phyloP scores from a whole-genome alignment of 2,329 filamentous ascomycete genomes.

The Zasmidium citrigriseum region DNA sequence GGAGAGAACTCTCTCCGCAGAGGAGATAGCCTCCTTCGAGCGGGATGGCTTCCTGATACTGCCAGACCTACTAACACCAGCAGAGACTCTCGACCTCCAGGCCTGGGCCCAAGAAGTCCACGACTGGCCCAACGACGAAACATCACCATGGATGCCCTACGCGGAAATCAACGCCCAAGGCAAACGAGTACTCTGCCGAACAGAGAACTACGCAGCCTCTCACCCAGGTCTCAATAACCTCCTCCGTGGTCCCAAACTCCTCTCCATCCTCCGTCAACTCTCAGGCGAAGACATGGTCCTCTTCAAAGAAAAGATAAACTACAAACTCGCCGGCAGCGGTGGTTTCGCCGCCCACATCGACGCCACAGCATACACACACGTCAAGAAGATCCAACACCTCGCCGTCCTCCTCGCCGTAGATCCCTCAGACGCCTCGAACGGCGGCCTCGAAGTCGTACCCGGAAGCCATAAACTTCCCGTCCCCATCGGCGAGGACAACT shows the following conservation, averaged over 20 bases:
- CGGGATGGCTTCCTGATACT: constrained; percentile 27
- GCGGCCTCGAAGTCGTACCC: constrained; percentile 43
- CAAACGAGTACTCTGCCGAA: constrained; percentile 28
- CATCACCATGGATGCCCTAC: constrained; percentile 32
- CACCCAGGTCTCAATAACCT: constrained; percentile 37
- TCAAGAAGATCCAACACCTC: constrained; percentile 44
- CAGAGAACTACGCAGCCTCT: constrained; percentile 30
- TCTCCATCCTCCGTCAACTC: constrained; percentile 36
- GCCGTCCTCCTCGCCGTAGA: constrained; percentile 44
- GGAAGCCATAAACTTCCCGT: constrained; percentile 40
- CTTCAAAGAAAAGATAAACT: constrained; percentile 49
- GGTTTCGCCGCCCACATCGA: constrained; percentile 45
- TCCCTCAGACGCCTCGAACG: constrained; percentile 38
- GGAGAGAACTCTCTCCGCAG: constrained; percentile 16
- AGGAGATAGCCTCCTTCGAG: constrained; percentile 26
- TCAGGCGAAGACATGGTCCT: constrained; percentile 43
- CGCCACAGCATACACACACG: constrained; percentile 45
- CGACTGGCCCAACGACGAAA: constrained; percentile 20
- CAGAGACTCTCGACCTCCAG: constrained; percentile 19
- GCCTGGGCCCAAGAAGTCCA: constrained; percentile 27
- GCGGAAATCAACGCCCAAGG: constrained; percentile 25
- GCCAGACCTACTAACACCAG: constrained; percentile 20
- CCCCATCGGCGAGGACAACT: constrained; percentile 36
- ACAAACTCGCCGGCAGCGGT: constrained; percentile 44
- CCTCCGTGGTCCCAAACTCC: constrained; percentile 37